A percentile compares a stretch with the other conserved stretches of the same genome.
Conservation (phyloP, 148 eudicot species). For the Mesembryanthemum crystallinum region DNA sequence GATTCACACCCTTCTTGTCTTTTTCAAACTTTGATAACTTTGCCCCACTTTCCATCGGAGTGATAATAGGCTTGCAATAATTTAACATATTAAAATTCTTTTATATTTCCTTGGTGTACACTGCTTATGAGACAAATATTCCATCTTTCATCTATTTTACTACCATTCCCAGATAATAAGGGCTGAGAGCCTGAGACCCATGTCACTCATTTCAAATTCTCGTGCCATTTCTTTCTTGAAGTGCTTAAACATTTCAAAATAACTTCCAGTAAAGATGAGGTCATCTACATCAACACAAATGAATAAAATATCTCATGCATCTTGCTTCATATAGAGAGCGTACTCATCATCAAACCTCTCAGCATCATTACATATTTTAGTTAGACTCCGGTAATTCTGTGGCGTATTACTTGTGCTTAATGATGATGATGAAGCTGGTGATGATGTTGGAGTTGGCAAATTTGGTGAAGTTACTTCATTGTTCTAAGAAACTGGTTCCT, state of each 20-base stretch:
- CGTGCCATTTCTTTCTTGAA: constrained; percentile 4
- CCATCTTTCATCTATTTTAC: neutral
- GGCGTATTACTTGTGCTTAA: no score
- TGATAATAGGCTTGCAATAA: no score
- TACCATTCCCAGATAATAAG: constrained; percentile 1
- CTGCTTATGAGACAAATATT: neutral
- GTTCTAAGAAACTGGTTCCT: no score
- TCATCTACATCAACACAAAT: constrained; percentile 3
- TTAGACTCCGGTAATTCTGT: no score
- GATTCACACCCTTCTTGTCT: no score
- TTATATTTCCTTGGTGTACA: neutral
- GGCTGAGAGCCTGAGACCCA: neutral
- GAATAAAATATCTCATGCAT: neutral
- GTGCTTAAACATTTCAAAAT: neutral
- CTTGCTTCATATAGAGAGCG: neutral
- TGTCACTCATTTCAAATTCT: neutral
- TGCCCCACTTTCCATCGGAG: no score
- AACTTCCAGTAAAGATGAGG: neutral
- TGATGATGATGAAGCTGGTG: neutral
- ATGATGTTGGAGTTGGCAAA: neutral
- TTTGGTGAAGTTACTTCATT: neutral
- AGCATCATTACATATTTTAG: no score
- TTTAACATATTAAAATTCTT: no score
- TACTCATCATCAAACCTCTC: neutral
- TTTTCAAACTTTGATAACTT: no score